Evolutionary conservation across 2,329 filamentous ascomycete genomes (phyloP).

Genomic region (Ceratocystis destructans): DNA sequence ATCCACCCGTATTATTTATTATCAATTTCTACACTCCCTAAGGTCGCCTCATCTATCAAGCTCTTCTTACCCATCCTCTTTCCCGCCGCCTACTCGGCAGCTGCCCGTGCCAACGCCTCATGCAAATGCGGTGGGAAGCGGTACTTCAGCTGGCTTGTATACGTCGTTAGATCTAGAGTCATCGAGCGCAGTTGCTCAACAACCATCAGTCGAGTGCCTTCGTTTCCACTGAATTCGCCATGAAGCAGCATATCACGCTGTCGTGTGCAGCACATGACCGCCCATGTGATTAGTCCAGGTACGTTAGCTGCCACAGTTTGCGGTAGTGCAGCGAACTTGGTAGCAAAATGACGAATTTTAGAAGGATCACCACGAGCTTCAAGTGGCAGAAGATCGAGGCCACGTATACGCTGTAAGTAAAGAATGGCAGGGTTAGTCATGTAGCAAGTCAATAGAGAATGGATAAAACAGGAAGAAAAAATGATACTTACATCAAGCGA

Average conservation of each 20-base stretch:
- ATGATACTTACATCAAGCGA: conserved; percentile 40
- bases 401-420: conserved; percentile 49
- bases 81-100: conserved; percentile 42
- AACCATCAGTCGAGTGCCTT: conserved; percentile 48
- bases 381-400: conserved; percentile 67
- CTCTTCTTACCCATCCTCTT: neutral
- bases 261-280: conserved; percentile 69
- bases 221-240: conserved; percentile 61
- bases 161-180: conserved; percentile 82
- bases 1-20: too few species aligned
- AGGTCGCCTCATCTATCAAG: neutral
- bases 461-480: too few species aligned
- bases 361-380: conserved; percentile 60
- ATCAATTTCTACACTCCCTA: too few species aligned
- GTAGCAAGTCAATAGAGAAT: too few species aligned
- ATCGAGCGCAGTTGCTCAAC: conserved; percentile 62
- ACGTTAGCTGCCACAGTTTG: conserved; percentile 77
- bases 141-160: conserved; percentile 79
- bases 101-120: conserved; percentile 73
- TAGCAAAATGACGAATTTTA: conserved; percentile 64
- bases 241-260: conserved; percentile 58
- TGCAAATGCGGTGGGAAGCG: conserved; percentile 76
- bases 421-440: neutral
- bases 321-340: conserved; percentile 65
- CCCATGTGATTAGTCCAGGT: conserved; percentile 87